These are phyloP conservation scores for Paramecium tetraurelia DNA, from an alignment of 73 alveolate species.

Conservation along the genomic window DNA sequence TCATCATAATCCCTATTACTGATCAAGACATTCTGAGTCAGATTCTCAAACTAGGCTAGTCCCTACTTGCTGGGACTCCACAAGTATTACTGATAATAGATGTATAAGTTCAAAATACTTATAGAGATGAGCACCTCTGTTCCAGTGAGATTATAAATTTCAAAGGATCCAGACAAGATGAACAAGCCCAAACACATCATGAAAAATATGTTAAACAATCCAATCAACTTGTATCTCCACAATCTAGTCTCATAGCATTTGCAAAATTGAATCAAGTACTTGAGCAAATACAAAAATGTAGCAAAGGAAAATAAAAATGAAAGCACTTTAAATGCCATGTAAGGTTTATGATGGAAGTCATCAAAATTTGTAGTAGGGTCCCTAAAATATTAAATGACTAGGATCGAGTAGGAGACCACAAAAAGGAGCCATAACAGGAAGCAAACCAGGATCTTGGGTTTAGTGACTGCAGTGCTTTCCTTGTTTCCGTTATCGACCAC, in stretches of 20 bases:
- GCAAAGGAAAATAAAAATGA: neutral
- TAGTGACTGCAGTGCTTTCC: neutral
- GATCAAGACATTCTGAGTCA: neutral
- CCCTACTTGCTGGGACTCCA: constrained; percentile 26
- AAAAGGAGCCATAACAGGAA: neutral
- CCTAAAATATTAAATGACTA: neutral
- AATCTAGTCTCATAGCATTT: constrained; percentile 2
- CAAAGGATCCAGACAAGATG: constrained; percentile 8
- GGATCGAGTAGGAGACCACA: neutral
- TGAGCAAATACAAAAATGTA: neutral
- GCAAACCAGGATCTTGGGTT: neutral
- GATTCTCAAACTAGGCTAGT: neutral
- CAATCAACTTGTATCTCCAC: constrained; percentile 16
- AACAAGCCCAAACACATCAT: constrained; percentile 35
- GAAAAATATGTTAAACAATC: constrained; percentile 19
- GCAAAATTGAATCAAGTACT: neutral
- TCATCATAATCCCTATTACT: constrained; percentile 1
- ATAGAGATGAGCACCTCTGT: neutral
- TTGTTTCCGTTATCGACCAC: neutral
- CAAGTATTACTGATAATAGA: neutral
- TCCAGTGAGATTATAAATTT: neutral
- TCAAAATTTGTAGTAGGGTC: constrained; percentile 12
- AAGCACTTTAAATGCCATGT: neutral
- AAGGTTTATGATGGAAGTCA: constrained; percentile 16
- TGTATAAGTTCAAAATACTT: neutral